Conservation (phyloP, 352 stramenopile species). For the Phytophthora parvispora region DNA sequence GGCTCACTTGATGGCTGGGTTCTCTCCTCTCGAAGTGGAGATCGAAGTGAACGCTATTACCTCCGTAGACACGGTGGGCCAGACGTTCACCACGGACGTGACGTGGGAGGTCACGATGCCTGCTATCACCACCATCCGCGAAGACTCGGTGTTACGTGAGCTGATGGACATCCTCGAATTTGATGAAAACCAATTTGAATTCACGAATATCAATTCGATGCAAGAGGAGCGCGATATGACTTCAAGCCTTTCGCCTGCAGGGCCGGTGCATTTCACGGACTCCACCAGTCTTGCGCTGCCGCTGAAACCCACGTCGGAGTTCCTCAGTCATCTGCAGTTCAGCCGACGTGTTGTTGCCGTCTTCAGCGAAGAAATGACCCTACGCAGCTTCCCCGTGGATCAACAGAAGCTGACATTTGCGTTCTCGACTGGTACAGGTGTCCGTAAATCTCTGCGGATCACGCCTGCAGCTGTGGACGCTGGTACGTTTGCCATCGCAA, state of each 20-base stretch:
- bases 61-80: conserved; percentile 50
- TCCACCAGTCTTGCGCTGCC: conserved; percentile 22
- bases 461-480: conserved; percentile 42
- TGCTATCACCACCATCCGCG: conserved; percentile 47
- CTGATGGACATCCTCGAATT: conserved; percentile 56
- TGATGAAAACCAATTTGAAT: conserved; percentile 51
- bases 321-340: conserved; percentile 48
- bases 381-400: conserved; percentile 69
- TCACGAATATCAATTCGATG: conserved; percentile 50
- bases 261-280: conserved; percentile 36
- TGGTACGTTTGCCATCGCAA: conserved; percentile 53
- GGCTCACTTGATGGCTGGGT: conserved; percentile 43
- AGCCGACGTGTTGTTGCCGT: conserved; percentile 46
- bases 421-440: conserved; percentile 45
- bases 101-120: conserved; percentile 58
- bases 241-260: conserved; percentile 34
- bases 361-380: conserved; percentile 69
- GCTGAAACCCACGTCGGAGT: conserved; percentile 19
- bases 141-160: conserved; percentile 52
- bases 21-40: conserved; percentile 44
- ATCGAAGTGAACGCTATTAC: conserved; percentile 51
- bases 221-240: conserved; percentile 45
- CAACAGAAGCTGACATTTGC: conserved; percentile 67
- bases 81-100: conserved; percentile 60
- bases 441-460: conserved; percentile 46